A percentile compares a stretch with the other conserved stretches of the same genome.
Evolutionary conservation across 208 protist genomes (phyloP).

Genomic region (Vickermania ingenoplastis): DNA sequence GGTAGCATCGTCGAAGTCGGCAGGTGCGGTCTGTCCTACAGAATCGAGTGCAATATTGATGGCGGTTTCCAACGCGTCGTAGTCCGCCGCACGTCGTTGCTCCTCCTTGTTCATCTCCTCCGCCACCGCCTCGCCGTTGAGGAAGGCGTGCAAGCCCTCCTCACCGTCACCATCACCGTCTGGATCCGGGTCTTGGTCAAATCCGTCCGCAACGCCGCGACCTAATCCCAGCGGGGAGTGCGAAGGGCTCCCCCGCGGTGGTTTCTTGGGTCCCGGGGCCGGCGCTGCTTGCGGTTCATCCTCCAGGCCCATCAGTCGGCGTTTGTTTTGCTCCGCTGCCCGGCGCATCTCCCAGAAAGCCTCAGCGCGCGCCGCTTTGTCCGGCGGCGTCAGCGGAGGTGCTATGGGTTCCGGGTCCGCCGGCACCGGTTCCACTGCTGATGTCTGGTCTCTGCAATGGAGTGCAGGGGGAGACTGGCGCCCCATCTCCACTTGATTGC

Average conservation of each 20-base stretch:
- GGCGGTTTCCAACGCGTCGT: constrained; percentile 52
- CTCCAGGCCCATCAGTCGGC: constrained; percentile 44
- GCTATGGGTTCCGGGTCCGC: neutral
- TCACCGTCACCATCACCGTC: constrained; percentile 19
- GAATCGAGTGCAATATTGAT: constrained; percentile 42
- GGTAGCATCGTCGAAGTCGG: constrained; percentile 69
- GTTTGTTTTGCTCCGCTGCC: constrained; percentile 75
- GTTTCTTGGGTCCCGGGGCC: neutral
- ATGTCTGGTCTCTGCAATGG: too few relatives aligned
- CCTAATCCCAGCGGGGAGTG: neutral
- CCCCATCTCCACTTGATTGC: constrained; percentile 15
- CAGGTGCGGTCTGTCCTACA: constrained; percentile 9
- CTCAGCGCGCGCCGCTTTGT: constrained; percentile 55
- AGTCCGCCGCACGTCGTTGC: constrained; percentile 43
- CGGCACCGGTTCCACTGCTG: neutral
- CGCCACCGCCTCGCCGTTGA: constrained; percentile 45
- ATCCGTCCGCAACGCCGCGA: neutral
- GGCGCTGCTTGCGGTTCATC: neutral
- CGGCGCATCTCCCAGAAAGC: constrained; percentile 87
- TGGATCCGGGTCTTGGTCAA: neutral
- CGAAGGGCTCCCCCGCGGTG: neutral
- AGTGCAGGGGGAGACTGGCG: neutral
- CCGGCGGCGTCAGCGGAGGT: constrained; percentile 28
- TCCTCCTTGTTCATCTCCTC: constrained; percentile 10
- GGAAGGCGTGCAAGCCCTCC: constrained; percentile 41